Evolutionary conservation across 2,329 filamentous ascomycete genomes (phyloP).

Genomic region (Raffaelea ambrosiae): DNA sequence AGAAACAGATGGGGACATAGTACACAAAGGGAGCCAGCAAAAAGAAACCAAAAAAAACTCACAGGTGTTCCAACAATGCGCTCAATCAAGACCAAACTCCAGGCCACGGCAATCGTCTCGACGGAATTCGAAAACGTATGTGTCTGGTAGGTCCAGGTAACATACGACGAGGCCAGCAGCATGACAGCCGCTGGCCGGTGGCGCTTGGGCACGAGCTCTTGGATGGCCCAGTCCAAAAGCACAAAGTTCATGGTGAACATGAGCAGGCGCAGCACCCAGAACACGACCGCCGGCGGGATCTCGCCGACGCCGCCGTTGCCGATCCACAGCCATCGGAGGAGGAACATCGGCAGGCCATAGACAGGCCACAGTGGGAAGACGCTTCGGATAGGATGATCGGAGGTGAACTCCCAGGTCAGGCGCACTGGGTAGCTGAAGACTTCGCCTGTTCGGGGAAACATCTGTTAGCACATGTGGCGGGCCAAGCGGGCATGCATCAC

Average conservation of each 20-base stretch:
- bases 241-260: slow-evolving; percentile 97
- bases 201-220: slow-evolving; percentile 75
- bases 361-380: slow-evolving; percentile 94
- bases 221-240: slow-evolving; percentile 92
- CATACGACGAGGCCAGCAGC: slow-evolving; percentile 89
- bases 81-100: slow-evolving; percentile 86
- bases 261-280: slow-evolving; percentile 77
- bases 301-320: slow-evolving; percentile 69
- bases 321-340: slow-evolving; percentile 87
- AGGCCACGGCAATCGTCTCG: slow-evolving; percentile 85
- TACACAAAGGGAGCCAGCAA: slow-evolving; percentile 16
- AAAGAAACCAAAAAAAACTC: slow-evolving; percentile 19
- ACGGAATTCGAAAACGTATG: slow-evolving; percentile 98
- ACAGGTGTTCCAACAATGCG: slow-evolving; percentile 76
- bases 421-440: slow-evolving; percentile 88
- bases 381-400: slow-evolving; percentile 80
- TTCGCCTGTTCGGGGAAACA: slow-evolving; percentile 50
- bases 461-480: slow-evolving; percentile 7
- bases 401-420: slow-evolving; percentile 93
- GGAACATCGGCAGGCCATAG: slow-evolving; percentile 88
- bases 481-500: too few species aligned
- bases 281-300: slow-evolving; percentile 76
- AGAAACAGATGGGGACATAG: too few species aligned
- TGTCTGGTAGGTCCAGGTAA: slow-evolving; percentile 97
- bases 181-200: slow-evolving; percentile 66